These are phyloP conservation scores for Taphrina flavorubra DNA, from an alignment of 1,139 yeast species.

Conservation along the genomic window DNA sequence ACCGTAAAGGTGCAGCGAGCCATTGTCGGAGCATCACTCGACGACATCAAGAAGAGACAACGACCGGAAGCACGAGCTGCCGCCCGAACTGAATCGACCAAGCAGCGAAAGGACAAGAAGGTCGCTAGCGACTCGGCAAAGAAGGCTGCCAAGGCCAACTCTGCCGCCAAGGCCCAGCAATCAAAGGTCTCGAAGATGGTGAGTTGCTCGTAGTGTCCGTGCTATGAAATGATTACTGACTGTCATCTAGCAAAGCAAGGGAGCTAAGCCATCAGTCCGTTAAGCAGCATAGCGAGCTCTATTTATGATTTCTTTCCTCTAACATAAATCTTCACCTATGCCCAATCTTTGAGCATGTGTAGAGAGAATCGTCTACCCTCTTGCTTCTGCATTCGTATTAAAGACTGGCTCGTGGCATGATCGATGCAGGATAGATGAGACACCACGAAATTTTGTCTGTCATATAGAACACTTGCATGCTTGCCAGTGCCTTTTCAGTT, in stretches of 20 bases:
- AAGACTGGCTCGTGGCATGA: too few species aligned
- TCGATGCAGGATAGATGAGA: too few species aligned
- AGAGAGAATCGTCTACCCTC: background rate
- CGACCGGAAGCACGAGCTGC: constrained; percentile 99
- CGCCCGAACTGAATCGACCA: constrained; percentile 88
- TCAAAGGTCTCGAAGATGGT: constrained; percentile 64
- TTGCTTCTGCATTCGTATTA: background rate
- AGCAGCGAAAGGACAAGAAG: constrained; percentile 92
- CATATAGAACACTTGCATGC: background rate
- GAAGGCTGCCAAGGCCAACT: constrained; percentile 83
- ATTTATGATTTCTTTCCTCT: constrained; percentile 21
- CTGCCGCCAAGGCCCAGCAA: constrained; percentile 67
- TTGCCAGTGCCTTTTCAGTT: background rate
- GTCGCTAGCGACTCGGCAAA: constrained; percentile 91
- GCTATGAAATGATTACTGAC: background rate
- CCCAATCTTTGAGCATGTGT: background rate
- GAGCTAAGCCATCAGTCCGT: constrained; percentile 24
- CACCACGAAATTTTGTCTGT: too few species aligned
- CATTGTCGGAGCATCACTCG: constrained; percentile 98
- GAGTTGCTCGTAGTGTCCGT: background rate
- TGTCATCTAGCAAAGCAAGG: constrained; percentile 19
- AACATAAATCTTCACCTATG: background rate
- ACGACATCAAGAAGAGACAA: constrained; percentile 96
- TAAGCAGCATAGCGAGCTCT: constrained; percentile 34
- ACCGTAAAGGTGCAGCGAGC: constrained; percentile 99